Percentiles rank a stretch among this genome's conserved stretches.
phyloP scores from a whole-genome alignment of 495 filamentous ascomycete genomes.

The Xylaria longipes region DNA sequence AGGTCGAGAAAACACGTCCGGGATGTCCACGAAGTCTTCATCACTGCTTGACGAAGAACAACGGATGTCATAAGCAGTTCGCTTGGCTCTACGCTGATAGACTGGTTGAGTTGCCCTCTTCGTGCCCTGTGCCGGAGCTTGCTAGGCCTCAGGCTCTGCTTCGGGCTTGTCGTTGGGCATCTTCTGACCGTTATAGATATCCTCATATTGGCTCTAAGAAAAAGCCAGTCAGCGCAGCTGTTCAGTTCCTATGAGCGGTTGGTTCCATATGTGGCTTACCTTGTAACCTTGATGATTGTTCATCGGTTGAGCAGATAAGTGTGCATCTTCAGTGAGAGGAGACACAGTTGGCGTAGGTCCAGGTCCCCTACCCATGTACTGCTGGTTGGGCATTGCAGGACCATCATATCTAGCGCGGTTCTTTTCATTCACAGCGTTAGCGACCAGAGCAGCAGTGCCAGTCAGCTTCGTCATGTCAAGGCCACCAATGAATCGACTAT shows the following conservation, averaged over 20 bases:
- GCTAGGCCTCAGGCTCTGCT: neutral
- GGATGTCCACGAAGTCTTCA: neutral
- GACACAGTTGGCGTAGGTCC: neutral
- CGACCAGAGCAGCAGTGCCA: conserved; percentile 17
- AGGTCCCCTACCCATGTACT: neutral
- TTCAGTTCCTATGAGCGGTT: neutral
- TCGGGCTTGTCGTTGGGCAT: neutral
- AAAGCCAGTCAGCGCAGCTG: neutral
- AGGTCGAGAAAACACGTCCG: neutral
- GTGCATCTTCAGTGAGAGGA: neutral
- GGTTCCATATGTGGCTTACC: neutral
- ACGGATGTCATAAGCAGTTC: neutral
- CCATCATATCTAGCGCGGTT: neutral
- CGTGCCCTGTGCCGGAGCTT: neutral
- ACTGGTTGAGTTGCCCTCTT: neutral
- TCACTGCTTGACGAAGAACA: neutral
- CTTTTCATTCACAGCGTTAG: neutral
- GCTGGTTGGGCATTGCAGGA: neutral
- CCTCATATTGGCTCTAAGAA: neutral
- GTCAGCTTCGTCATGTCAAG: conserved; percentile 16
- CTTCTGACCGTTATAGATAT: neutral
- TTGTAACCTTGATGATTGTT: neutral
- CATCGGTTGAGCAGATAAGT: neutral
- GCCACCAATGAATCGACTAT: conserved; percentile 1
- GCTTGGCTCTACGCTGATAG: neutral